Base-by-base conservation (phyloP, 768 basidiomycete genomes). In the Naematelia encephala region DNA sequence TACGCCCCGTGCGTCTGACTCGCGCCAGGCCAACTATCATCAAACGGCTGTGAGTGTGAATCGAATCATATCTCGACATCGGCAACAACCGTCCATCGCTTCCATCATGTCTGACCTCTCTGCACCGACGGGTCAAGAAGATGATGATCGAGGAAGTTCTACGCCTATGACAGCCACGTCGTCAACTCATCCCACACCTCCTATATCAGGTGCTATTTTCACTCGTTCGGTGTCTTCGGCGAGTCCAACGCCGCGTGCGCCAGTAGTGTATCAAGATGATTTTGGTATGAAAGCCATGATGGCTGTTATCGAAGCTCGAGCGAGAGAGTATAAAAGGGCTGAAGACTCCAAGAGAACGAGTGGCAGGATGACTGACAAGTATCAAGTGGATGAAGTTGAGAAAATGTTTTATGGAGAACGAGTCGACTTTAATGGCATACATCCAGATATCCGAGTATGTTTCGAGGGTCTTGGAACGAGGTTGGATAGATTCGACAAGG, bases 241-340 rank as follows among this genome's bases (percentile, higher is more conserved):
- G 84, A n/a, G 82, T 82, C 62, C 68, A 39, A 70, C 63, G 45
- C 70, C 72, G 10, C 51, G 52, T 11, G 64, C 56, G 0, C 68
- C 76, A 0, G 64, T 78, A 4, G 57, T 70, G 50, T 68, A 75
- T 51, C 63, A 62, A 61, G 86, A 93, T 70, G 90, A 93, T 74
- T 93, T 93, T 77, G 92, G 92, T 1, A 80, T 94, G 23, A 78
- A 84, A 5, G 82, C 86, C 52, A 91, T 96, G 89, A 82, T 96
- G 82, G 87, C 89, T 23, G 81, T 93, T 44, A 91, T 96, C 56
- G 87, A 91, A n/a, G 69, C 72, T 30, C 51, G 74, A 30, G 70
- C 76, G 43, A 57, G 63, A 39, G 66, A 69, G 19, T 27, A 54
- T 30, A 47, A 42, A 34, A 60, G 55, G 23, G n/a, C 48, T 14